Evolutionary conservation across 148 eudicot species (phyloP).

Genomic region (Amaranthus palmeri): DNA sequence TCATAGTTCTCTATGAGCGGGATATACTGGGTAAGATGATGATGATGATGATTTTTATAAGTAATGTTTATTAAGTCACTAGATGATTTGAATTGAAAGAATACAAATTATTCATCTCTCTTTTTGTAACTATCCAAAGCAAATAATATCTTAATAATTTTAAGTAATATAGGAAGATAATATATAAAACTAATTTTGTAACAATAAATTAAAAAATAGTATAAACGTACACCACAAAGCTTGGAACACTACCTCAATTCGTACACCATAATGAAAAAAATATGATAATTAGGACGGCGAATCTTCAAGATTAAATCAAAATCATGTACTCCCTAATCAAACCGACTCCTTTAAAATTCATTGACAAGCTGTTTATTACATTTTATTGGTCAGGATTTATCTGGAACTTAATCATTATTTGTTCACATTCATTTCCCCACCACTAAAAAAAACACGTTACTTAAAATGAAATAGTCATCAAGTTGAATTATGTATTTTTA

Average conservation of each 20-base stretch:
- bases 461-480: too few species aligned
- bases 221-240: conserved; percentile 7
- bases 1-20: too few species aligned
- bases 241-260: not conserved
- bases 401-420: not conserved
- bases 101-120: too few species aligned
- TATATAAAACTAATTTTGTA: not conserved
- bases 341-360: not conserved
- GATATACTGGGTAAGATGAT: too few species aligned
- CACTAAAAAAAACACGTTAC: too few species aligned
- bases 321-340: not conserved
- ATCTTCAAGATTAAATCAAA: not conserved
- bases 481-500: too few species aligned
- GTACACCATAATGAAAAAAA: not conserved
- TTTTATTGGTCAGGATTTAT: not conserved
- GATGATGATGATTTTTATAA: too few species aligned
- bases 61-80: not conserved
- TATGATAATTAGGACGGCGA: not conserved
- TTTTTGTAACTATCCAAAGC: too few species aligned
- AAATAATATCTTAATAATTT: too few species aligned
- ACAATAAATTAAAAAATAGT: not conserved
- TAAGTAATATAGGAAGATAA: not conserved
- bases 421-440: too few species aligned
- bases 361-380: not conserved
- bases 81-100: not conserved